Base-by-base conservation (phyloP, 2,329 filamentous ascomycete species). In the Venturiaceae sp. region DNA sequence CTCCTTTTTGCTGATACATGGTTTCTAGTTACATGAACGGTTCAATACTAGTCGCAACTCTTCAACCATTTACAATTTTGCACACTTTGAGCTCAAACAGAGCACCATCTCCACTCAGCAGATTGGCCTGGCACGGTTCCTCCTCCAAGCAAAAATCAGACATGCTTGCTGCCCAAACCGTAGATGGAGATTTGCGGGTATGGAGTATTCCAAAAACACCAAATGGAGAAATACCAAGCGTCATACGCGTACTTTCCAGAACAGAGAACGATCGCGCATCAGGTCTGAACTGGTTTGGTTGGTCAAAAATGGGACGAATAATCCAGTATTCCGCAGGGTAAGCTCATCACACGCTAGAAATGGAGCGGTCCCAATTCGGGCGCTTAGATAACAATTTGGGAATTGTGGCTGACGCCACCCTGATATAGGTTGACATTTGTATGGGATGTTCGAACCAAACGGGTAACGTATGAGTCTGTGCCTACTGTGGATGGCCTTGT, bases 361-460 rank as follows among this genome's bases (percentile, higher is more conserved):
- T 3, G n/a, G n/a, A 41, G 34, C 9, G 52, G 37, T 55, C 57
- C 26, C 32, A 21, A 9, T 16, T 56, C 16, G 21, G 44, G 32
- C 39, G 39, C 39, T 32, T 50, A 47, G 19, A 34, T 44, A 33
- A 30, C 5, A 3, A 7, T 50, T 30, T n/a, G 6, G 47, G 21
- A 46, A 58, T 11, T 26, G 32, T 54, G 41, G 28, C 53, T 59
- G 37, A 55, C 37, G 53, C 50, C 30, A 58, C 36, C n/a, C 21
- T 57, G 63, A 44, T 57, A 63, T 62, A 77, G 92, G 58, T 88
- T 96, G 79, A 96, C 92, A 37, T 85, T 89, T 66, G 87, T 91
- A 60, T 99, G 94, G 92, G 94, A 99, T 77, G 94, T 99, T 47
- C 83, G 92, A 63, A 99, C 94, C n/a, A 97, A 97, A 71, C 87